Base-by-base conservation (phyloP, 805 yeast species). In the Candida tammaniensis region DNA sequence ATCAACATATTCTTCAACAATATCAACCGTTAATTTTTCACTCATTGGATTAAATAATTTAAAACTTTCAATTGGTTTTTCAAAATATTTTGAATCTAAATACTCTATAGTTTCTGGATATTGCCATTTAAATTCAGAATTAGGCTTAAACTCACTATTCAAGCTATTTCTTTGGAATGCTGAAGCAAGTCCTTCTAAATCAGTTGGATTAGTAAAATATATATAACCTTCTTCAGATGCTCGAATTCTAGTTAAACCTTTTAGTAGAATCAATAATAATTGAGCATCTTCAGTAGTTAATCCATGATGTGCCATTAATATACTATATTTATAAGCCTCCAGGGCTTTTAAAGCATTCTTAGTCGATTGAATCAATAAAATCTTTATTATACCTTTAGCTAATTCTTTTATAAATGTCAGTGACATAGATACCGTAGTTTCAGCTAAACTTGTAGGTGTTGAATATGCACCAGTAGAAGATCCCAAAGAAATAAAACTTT, bases 121-220 rank as follows among this genome's bases (percentile, higher is more conserved):
- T 4, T 57, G 54, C 91, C 89, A 82, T 37, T 45, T 57, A 46
- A 59, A 45, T 8, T 43, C 42, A 1, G 33, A 18, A 3, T 43
- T 44, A 3, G 40, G 52, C 17, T 51, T 49, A 17, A 57, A 44
- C 4, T 44, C 50, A 10, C 48, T 25, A 17, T 49, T 49, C 42
- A 58, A 55, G 17, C 55, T 48, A 39, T 76, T 74, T 49, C 86
- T 64, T 4, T 72, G 69, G 34, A 82, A 66, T 0, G 78, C 71
- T 2, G 79, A 72, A 7, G 86, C 74, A 12, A 83, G 55, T 0
- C 86, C 87, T 26, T 76, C 82, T 64, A 81, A 75, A 49, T 83
- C 86, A 1, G 56, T 51, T 4, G 83, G 82, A 6, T 66, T 59
- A 2, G 76, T 56, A 27, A 82, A 58, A 47, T 66, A 75, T 2